These are phyloP conservation scores for Globisporangium takayamanum DNA, from an alignment of 352 stramenopile genomes.

Conservation along the genomic window DNA sequence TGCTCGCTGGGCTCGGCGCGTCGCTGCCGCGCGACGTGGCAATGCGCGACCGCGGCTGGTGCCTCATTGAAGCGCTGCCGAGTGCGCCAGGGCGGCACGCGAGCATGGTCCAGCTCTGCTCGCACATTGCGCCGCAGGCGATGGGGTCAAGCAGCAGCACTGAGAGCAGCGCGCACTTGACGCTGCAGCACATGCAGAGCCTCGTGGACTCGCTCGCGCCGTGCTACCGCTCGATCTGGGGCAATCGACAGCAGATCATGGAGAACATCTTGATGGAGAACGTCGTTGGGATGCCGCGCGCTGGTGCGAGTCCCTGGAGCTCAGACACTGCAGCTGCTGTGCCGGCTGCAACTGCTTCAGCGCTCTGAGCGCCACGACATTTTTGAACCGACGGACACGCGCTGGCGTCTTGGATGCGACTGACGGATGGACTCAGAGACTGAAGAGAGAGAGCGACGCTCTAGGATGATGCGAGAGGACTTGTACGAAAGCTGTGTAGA, in stretches of 20 bases:
- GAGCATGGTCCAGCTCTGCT: conserved; percentile 52
- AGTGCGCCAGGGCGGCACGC: conserved; percentile 16
- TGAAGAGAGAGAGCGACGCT: background rate
- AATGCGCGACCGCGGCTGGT: conserved; percentile 46
- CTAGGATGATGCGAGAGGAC: background rate
- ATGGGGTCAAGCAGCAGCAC: conserved; percentile 19
- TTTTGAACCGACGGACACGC: too few species aligned
- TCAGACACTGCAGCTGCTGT: background rate
- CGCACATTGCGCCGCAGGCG: conserved; percentile 33
- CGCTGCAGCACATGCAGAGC: conserved; percentile 35
- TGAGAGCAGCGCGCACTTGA: conserved; percentile 18
- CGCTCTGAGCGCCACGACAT: background rate
- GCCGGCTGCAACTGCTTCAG: background rate
- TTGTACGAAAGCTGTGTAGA: conserved; percentile 1
- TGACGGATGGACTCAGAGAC: too few species aligned
- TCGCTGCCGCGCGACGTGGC: conserved; percentile 21
- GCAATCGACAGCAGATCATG: conserved; percentile 35
- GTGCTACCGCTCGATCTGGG: conserved; percentile 39
- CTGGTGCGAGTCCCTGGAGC: background rate
- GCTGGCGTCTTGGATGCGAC: too few species aligned
- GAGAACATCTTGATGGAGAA: conserved; percentile 50
- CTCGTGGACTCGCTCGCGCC: conserved; percentile 37
- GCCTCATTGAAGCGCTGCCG: conserved; percentile 31
- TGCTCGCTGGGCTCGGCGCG: background rate
- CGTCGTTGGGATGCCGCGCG: conserved; percentile 18